phyloP scores from a whole-genome alignment of 1,139 yeast species.

The Yamadazyma spencermartinsiae region DNA sequence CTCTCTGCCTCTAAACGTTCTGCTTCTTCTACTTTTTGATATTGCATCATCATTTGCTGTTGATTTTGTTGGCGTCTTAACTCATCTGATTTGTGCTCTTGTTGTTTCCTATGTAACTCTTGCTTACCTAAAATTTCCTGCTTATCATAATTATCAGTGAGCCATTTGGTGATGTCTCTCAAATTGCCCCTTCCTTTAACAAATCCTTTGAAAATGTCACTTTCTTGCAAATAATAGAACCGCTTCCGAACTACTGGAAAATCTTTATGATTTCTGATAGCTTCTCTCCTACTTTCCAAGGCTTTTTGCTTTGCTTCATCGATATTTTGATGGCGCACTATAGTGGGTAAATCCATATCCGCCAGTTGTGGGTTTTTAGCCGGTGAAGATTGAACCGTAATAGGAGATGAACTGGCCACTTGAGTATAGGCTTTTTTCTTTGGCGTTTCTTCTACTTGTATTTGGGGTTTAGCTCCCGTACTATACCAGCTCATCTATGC shows the following conservation, averaged over 20 bases:
- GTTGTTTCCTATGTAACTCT: slow-evolving; percentile 20
- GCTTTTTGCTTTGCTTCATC: slow-evolving; percentile 28
- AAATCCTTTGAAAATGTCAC: slow-evolving; percentile 60
- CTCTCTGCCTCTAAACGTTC: slow-evolving; percentile 9
- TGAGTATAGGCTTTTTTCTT: slow-evolving; percentile 21
- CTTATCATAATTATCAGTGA: slow-evolving; percentile 38
- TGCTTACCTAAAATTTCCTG: slow-evolving; percentile 29
- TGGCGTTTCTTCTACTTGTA: slow-evolving; percentile 21
- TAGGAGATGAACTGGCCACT: slow-evolving; percentile 43
- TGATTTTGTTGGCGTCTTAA: slow-evolving; percentile 14
- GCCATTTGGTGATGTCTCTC: slow-evolving; percentile 52
- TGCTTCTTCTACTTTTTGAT: slow-evolving; percentile 13
- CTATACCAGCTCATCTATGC: slow-evolving; percentile 35
- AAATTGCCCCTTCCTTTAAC: slow-evolving; percentile 59
- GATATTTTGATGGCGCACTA: slow-evolving; percentile 8
- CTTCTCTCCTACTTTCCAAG: slow-evolving; percentile 39
- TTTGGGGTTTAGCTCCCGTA: slow-evolving; percentile 20
- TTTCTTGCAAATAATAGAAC: slow-evolving; percentile 47
- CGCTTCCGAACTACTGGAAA: slow-evolving; percentile 50
- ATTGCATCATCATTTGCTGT: slow-evolving; percentile 16
- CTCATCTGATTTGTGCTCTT: slow-evolving; percentile 20
- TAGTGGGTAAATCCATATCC: slow-evolving; percentile 13
- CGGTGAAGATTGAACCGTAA: slow-evolving; percentile 28
- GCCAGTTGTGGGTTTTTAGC: slow-evolving; percentile 6
- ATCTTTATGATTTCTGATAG: slow-evolving; percentile 43